Evolutionary conservation across 441 rosid genomes (phyloP).

Genomic region (Croton laevigatus): DNA sequence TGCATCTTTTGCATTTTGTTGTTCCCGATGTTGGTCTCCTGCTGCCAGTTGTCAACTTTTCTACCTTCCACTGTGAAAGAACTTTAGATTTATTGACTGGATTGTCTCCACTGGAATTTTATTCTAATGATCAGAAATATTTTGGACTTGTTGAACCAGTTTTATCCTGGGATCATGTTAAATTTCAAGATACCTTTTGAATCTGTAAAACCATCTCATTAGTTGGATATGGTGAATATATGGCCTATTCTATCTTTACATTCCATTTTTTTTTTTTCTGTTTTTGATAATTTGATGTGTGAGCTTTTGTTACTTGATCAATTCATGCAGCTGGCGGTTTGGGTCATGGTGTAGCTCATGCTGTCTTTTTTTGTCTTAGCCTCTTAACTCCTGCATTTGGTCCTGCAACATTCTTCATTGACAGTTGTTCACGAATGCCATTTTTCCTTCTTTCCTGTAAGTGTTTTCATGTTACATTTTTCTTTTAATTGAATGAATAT

Average conservation of each 20-base stretch:
- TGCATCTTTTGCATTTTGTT: not conserved
- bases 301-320: slow-evolving; percentile 28
- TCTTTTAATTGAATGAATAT: not conserved
- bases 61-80: not conserved
- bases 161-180: not conserved
- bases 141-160: not conserved
- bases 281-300: slow-evolving; percentile 13
- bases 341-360: slow-evolving; percentile 98
- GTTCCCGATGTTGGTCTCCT: not conserved
- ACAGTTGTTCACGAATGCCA: slow-evolving; percentile 73
- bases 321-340: slow-evolving; percentile 93
- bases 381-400: slow-evolving; percentile 97
- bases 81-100: not conserved
- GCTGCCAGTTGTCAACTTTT: not conserved
- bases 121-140: not conserved
- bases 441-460: slow-evolving; percentile 90
- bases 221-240: not conserved
- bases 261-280: slow-evolving; percentile 9
- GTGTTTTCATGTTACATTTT: slow-evolving; percentile 21
- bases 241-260: not conserved
- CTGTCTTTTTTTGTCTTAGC: slow-evolving; percentile 93
- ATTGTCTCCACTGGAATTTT: not conserved
- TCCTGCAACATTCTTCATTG: slow-evolving; percentile 82
- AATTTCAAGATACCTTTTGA: not conserved
- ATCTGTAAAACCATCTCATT: not conserved